Percentiles rank a stretch among this genome's conserved stretches.
phyloP scores from a whole-genome alignment of 768 basidiomycete genomes.

The Tricholoma flavovirens region DNA sequence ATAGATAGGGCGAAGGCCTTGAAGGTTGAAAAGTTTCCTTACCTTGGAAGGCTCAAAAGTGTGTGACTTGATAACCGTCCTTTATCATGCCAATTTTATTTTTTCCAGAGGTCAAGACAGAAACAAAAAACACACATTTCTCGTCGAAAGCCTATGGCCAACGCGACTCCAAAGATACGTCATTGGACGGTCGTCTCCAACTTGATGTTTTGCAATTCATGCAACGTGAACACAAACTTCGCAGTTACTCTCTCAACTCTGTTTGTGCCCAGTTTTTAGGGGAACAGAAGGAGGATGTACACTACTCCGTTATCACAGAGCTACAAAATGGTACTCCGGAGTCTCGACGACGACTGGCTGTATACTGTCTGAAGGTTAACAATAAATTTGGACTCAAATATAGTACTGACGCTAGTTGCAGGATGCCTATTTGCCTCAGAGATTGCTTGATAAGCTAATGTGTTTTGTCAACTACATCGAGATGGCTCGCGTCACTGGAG shows the following conservation, averaged over 20 bases:
- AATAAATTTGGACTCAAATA: background rate
- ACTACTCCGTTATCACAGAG: conserved; percentile 97
- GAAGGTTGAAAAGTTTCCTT: conserved; percentile 63
- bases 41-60: conserved; percentile 75
- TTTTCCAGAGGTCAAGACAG: conserved; percentile 60
- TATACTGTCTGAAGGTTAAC: conserved; percentile 92
- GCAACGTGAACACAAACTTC: conserved; percentile 96
- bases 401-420: conserved; percentile 22
- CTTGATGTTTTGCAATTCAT: conserved; percentile 96
- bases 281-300: conserved; percentile 99
- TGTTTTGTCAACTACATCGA: conserved; percentile 98
- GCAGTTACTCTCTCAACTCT: conserved; percentile 95
- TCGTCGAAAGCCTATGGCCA: conserved; percentile 97
- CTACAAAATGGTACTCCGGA: conserved; percentile 96
- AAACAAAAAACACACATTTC: conserved; percentile 92
- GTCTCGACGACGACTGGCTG: conserved; percentile 85
- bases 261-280: conserved; percentile 97
- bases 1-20: conserved; percentile 87
- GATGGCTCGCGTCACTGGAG: conserved; percentile 99
- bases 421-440: conserved; percentile 98
- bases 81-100: conserved; percentile 7
- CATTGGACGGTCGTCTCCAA: conserved; percentile 87
- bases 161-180: conserved; percentile 92
- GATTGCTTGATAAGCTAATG: conserved; percentile 96
- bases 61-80: conserved; percentile 11